Evolutionary conservation across 257 asterid genomes (phyloP).

Genomic region (Cinchona pubescens): DNA sequence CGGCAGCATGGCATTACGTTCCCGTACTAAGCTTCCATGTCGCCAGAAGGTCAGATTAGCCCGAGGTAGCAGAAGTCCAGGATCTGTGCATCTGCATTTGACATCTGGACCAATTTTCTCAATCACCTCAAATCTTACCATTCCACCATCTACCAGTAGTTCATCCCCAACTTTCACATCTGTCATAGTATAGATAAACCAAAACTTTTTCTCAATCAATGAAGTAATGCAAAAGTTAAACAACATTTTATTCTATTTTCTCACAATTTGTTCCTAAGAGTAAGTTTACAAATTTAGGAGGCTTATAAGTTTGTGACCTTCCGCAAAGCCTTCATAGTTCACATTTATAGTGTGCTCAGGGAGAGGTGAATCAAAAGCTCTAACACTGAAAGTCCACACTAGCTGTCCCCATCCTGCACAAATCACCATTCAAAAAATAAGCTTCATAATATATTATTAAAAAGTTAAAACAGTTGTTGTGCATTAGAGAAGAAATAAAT

Average conservation of each 20-base stretch:
- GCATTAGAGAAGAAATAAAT: not conserved
- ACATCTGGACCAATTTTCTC: conserved; percentile 99
- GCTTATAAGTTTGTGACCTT: conserved; percentile 50
- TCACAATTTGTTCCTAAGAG: not conserved
- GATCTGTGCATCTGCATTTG: conserved; percentile 89
- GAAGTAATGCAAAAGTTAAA: conserved; percentile 5
- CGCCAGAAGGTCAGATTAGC: conserved; percentile 99
- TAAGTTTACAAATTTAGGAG: not conserved
- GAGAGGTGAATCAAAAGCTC: conserved; percentile 69
- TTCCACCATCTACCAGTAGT: conserved; percentile 97
- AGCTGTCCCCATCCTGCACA: conserved; percentile 76
- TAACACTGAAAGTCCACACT: conserved; percentile 93
- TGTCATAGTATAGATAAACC: conserved; percentile 28
- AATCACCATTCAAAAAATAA: conserved; percentile 13
- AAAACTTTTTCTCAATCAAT: conserved; percentile 6
- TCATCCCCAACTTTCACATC: conserved; percentile 93
- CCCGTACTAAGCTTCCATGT: conserved; percentile 88
- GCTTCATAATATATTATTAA: not conserved
- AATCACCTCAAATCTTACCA: conserved; percentile 97
- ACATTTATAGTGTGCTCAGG: conserved; percentile 80
- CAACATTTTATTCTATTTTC: not conserved
- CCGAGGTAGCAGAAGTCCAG: conserved; percentile 91
- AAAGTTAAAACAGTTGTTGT: not conserved
- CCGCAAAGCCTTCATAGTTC: conserved; percentile 94
- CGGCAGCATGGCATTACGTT: conserved; percentile 98